Evolutionary conservation across 495 filamentous ascomycete genomes (phyloP), one percentile per base, ranked within the genome.

Genomic region (Chaetomidium leptoderma): DNA sequence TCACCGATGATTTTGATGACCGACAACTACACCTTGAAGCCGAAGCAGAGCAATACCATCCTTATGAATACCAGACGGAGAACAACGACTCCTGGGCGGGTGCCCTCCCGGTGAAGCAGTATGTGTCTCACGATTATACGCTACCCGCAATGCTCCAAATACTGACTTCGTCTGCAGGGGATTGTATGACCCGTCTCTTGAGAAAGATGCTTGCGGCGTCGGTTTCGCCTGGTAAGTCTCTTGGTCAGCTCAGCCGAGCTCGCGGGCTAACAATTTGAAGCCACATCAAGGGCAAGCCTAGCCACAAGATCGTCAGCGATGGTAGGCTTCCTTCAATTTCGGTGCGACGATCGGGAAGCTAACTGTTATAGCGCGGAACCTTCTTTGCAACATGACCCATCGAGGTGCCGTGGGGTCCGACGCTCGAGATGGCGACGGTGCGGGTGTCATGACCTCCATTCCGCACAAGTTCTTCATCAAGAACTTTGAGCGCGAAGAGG

Each of bases 311-410:
- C 66, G 86, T 98, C 51, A 96, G 90, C 78, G 93, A 98, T 97
- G 93, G 91, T 96, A 79, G 76, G 86, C 73, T 61, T 24, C 19
- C n/a, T 13, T 21, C 27, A 6, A 21, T 5, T 10, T 29, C 0
- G 16, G 3, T 10, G 5, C 11, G 19, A 29, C 40, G 14, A 9
- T 14, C 10, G 1, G 2, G 23, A 24, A 40, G 19, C 35, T 66
- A 54, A 64, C 57, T 8, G 19, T 11, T 17, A 17, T 65, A 95
- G 91, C 93, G 51, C 87, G 90, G 59, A 92, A 91, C 71, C 81
- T 99, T 42, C 84, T 99, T 55, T 99, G 95, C 78, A 99, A 99
- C 80, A 99, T 99, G 93, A 97, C 93, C 81, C 93, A 99, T 78
- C 87, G 93, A 70, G 93, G 93, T 77, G 93, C 93, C 54, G 93